Percentiles rank a stretch among this genome's conserved stretches.
phyloP scores from a whole-genome alignment of 2,329 filamentous ascomycete genomes.

The Penicillium sp. region DNA sequence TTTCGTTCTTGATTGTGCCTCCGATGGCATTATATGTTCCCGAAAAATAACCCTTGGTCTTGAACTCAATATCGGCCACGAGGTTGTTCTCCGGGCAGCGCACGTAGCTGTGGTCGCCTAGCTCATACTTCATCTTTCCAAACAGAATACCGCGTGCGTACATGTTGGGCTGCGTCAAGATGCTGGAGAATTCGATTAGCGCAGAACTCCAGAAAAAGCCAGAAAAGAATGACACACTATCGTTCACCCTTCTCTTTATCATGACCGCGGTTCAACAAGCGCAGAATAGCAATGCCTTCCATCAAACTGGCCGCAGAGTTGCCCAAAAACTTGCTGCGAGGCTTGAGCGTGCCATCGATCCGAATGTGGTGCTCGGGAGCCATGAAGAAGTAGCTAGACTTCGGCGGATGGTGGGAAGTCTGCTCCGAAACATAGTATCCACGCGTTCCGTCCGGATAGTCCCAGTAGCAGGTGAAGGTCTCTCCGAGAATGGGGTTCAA shows the following conservation, averaged over 20 bases:
- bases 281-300: conserved; percentile 91
- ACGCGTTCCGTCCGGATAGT: conserved; percentile 77
- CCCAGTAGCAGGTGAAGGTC: conserved; percentile 94
- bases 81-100: conserved; percentile 86
- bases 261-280: conserved; percentile 74
- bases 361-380: conserved; percentile 90
- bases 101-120: conserved; percentile 93
- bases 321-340: conserved; percentile 89
- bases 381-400: conserved; percentile 99
- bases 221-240: conserved; percentile 68
- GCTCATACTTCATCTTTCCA: conserved; percentile 99
- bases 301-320: conserved; percentile 98
- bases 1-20: conserved; percentile 84
- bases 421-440: conserved; percentile 98
- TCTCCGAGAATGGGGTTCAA: conserved; percentile 96
- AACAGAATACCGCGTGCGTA: conserved; percentile 96
- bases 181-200: conserved; percentile 52
- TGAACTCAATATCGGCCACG: conserved; percentile 92
- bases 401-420: conserved; percentile 96
- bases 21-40: conserved; percentile 97
- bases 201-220: neutral
- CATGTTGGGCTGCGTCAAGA: conserved; percentile 98
- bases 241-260: conserved; percentile 68
- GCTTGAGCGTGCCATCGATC: conserved; percentile 94
- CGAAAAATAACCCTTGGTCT: conserved; percentile 95